These are phyloP conservation scores for Fusarium tanahbumbuense DNA, from an alignment of 2,329 filamentous ascomycete species.

Conservation along the genomic window DNA sequence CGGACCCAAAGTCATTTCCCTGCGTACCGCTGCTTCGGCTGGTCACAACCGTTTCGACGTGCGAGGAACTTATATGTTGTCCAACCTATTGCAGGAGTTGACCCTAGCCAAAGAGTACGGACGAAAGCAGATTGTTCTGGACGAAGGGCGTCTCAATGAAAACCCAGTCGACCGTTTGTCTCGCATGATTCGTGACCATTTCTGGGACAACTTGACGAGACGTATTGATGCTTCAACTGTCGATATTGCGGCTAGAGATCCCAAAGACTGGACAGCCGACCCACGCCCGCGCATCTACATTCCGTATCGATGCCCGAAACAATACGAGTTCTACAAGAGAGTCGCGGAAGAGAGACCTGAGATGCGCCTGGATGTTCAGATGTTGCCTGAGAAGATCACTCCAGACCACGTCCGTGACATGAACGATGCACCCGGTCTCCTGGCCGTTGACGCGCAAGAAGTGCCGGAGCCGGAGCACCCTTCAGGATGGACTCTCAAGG, in stretches of 20 bases:
- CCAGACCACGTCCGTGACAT: constrained; percentile 84
- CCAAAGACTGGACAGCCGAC: constrained; percentile 95
- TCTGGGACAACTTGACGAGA: constrained; percentile 92
- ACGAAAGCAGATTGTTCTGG: constrained; percentile 88
- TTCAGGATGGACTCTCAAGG: constrained; percentile 77
- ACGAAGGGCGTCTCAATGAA: constrained; percentile 91
- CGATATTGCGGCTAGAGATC: constrained; percentile 85
- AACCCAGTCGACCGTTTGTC: constrained; percentile 91
- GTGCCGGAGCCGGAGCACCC: constrained; percentile 66
- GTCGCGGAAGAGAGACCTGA: constrained; percentile 84
- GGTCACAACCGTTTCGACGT: constrained; percentile 91
- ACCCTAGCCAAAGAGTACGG: constrained; percentile 92
- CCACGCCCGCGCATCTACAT: constrained; percentile 93
- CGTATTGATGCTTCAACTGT: constrained; percentile 91
- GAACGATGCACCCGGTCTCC: constrained; percentile 86
- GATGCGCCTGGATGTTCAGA: constrained; percentile 86
- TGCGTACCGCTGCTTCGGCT: constrained; percentile 87
- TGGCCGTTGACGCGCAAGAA: constrained; percentile 91
- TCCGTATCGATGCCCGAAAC: constrained; percentile 84
- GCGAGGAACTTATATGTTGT: constrained; percentile 96
- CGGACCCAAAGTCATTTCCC: constrained; percentile 88
- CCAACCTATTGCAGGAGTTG: constrained; percentile 94
- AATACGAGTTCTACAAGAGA: constrained; percentile 87
- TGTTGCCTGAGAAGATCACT: constrained; percentile 81
- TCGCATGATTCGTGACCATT: constrained; percentile 87